Evolutionary conservation across 306 rosid species (phyloP), one percentile per base, ranked within the genome.

Genomic region (Fragaria ananassa): DNA sequence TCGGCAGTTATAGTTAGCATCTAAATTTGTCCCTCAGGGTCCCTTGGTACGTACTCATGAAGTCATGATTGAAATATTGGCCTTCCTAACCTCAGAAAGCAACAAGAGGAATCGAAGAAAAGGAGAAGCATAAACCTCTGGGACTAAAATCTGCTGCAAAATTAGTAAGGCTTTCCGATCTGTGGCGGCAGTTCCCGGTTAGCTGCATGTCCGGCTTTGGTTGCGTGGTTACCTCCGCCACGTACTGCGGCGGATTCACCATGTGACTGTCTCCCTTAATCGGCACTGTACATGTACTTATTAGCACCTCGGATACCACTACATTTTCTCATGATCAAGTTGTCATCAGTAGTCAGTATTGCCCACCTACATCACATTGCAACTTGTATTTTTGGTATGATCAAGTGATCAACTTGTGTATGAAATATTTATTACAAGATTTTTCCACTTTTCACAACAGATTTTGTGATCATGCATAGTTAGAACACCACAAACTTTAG

Each of bases 211-310:
- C 14, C 29, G 14, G 31, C 14, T 3, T n/a, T n/a, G 13, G 25
- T 54, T 54, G 61, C 27, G 1, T 54, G 31, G 31, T 29, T 29
- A 29, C 6, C 39, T 35, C 39, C 8, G 6, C 73, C 11, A 13
- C 29, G 44, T 11, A 11, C 49, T 21, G 47, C 64, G 45, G 63
- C 46, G 19, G 31, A 23, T 71, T 50, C 3, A 13, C 19, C 62
- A 71, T 50, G 74, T 71, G 74, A 71, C 1, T 34, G 63, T 51
- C n/a, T 10, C 46, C 46, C n/a, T 71, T 51, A 71, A 34, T 42
- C 29, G 6, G 8, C 35, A 58, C 64, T 3, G 35, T 3, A 31
- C 35, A 31, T 13, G 6, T 23, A 57, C 63, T 21, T 25, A 10
- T 11, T 25, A 60, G 66, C 66, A 11, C 9, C 65, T 60, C 35